Conservation (phyloP, 176 grass and related monocot genomes). For the Zea luxurians region DNA sequence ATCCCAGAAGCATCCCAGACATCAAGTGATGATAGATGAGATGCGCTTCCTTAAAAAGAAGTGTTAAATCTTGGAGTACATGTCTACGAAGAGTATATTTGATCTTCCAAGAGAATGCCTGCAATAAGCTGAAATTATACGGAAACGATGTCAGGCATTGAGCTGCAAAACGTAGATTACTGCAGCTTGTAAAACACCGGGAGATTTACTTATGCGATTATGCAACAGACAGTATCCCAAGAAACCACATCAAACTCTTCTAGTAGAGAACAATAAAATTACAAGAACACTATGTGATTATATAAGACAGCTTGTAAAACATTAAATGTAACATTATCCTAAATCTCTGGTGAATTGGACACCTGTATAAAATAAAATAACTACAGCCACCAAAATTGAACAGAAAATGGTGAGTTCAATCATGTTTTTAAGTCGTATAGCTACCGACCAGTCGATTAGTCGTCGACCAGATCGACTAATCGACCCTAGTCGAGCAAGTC, state of each 20-base stretch:
- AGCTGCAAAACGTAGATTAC: not conserved
- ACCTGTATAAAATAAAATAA: constrained; percentile 13
- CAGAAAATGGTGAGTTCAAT: constrained; percentile 18
- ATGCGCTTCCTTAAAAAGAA: not conserved
- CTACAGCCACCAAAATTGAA: not conserved
- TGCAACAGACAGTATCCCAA: not conserved
- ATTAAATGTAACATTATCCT: constrained; percentile 24
- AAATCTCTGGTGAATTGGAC: constrained; percentile 23
- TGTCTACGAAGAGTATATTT: constrained; percentile 26
- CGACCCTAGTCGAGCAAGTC: no score
- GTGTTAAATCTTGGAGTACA: constrained; percentile 30
- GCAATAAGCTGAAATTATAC: constrained; percentile 30
- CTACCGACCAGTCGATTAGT: no score
- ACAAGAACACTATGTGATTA: not conserved
- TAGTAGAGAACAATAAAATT: not conserved
- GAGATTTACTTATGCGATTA: not conserved
- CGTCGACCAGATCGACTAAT: no score
- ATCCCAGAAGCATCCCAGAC: constrained; percentile 37
- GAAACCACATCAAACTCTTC: constrained; percentile 1
- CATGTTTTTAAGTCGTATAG: no score
- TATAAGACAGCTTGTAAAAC: constrained; percentile 12
- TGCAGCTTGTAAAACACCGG: constrained; percentile 6
- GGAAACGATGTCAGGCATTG: constrained; percentile 13
- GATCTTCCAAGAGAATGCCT: constrained; percentile 40
- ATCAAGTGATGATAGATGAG: constrained; percentile 17